Conservation (phyloP, 2,329 filamentous ascomycete species). For the Emmonsiellopsis sp. region DNA sequence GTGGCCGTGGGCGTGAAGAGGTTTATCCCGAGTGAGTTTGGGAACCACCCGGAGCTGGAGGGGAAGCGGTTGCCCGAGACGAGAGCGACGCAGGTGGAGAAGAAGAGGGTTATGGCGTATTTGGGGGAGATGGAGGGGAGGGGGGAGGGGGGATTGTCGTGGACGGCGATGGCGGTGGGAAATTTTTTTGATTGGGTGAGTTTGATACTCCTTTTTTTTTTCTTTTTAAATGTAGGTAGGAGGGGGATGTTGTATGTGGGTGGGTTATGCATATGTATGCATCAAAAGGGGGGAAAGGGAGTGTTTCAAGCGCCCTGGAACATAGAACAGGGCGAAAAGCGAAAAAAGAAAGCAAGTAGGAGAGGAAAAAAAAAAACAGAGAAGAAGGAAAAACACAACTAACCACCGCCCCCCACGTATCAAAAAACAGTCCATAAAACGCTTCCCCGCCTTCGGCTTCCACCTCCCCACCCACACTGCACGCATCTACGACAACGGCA, state of each 20-base stretch:
- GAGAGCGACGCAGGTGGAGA: slow-evolving; percentile 6
- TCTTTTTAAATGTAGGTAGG: background rate
- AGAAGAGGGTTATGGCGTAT: slow-evolving; percentile 9
- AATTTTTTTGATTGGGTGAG: slow-evolving; percentile 11
- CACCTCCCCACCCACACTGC: slow-evolving; percentile 22
- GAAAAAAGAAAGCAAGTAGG: background rate
- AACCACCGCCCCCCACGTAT: background rate
- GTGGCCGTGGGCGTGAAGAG: slow-evolving; percentile 1
- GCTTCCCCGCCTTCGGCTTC: slow-evolving; percentile 24
- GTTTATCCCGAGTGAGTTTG: slow-evolving; percentile 6
- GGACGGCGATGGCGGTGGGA: slow-evolving; percentile 9
- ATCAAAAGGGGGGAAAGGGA: background rate
- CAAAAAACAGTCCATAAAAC: background rate
- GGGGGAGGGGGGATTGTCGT: slow-evolving; percentile 4
- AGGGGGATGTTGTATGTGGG: too few relatives aligned
- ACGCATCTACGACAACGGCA: slow-evolving; percentile 14
- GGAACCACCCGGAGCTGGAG: background rate
- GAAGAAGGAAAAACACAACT: too few relatives aligned
- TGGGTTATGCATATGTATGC: background rate
- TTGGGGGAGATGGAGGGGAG: slow-evolving; percentile 11
- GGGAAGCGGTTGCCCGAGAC: background rate
- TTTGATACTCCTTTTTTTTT: background rate
- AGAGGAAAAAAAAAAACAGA: background rate
- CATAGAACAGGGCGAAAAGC: background rate
- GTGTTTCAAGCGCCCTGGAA: background rate